These are phyloP conservation scores for Sporopachydermia lactativora DNA, from an alignment of 805 yeast species.

Conservation along the genomic window DNA sequence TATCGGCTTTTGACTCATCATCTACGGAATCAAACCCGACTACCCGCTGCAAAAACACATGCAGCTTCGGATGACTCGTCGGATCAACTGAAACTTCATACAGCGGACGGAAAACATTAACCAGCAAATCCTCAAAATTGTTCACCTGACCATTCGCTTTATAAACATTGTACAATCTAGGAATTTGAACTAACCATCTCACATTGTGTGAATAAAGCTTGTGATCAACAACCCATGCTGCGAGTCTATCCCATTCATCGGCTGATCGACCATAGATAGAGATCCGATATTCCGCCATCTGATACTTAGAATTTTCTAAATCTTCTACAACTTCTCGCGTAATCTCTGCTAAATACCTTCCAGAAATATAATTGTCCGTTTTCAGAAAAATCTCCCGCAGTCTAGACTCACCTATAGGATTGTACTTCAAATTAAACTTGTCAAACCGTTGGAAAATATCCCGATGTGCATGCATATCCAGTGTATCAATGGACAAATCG, in stretches of 20 bases:
- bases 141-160: slow-evolving; percentile 57
- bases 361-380: slow-evolving; percentile 86
- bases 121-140: slow-evolving; percentile 62
- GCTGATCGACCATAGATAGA: slow-evolving; percentile 83
- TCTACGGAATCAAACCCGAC: slow-evolving; percentile 98
- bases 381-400: slow-evolving; percentile 90
- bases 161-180: slow-evolving; percentile 84
- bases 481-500: slow-evolving; percentile 88
- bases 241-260: slow-evolving; percentile 92
- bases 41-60: slow-evolving; percentile 80
- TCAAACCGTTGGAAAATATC: slow-evolving; percentile 97
- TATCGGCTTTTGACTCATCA: slow-evolving; percentile 89
- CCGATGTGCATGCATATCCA: slow-evolving; percentile 98
- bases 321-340: slow-evolving; percentile 91
- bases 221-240: slow-evolving; percentile 90
- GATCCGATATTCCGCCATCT: slow-evolving; percentile 93
- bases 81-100: slow-evolving; percentile 87
- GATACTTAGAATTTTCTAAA: slow-evolving; percentile 89
- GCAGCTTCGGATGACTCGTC: slow-evolving; percentile 75
- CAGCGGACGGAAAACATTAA: slow-evolving; percentile 73
- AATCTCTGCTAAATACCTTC: slow-evolving; percentile 82
- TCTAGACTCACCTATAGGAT: slow-evolving; percentile 97
- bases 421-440: slow-evolving; percentile 91
- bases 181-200: slow-evolving; percentile 93
- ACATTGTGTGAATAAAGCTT: slow-evolving; percentile 86